Evolutionary conservation across 495 filamentous ascomycete species (phyloP).

Genomic region (Pseudoneurospora amorphoporcata): DNA sequence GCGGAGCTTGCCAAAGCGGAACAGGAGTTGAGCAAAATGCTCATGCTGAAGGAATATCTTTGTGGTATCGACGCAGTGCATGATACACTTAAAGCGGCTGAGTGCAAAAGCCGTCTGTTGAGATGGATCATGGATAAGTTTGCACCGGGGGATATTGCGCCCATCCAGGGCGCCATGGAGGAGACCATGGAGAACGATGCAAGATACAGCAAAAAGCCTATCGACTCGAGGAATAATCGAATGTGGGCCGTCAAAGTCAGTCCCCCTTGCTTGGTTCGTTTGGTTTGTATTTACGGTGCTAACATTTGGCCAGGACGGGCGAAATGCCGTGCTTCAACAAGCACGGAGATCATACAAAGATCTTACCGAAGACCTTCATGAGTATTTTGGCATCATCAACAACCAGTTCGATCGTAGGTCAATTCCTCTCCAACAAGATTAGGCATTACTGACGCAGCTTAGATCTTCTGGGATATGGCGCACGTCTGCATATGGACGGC

Average conservation of each 20-base stretch:
- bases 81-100: slow-evolving; percentile 54
- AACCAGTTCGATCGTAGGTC: slow-evolving; percentile 27
- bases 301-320: slow-evolving; percentile 48
- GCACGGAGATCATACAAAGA: slow-evolving; percentile 82
- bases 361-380: slow-evolving; percentile 62
- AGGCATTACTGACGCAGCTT: background rate
- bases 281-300: background rate
- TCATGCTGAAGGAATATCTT: slow-evolving; percentile 51
- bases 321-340: slow-evolving; percentile 80
- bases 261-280: background rate
- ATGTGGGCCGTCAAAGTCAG: slow-evolving; percentile 81
- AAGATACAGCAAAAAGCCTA: slow-evolving; percentile 62
- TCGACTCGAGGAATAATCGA: slow-evolving; percentile 84
- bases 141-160: slow-evolving; percentile 45
- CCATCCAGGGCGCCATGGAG: slow-evolving; percentile 54
- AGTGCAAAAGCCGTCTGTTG: slow-evolving; percentile 48
- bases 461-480: slow-evolving; percentile 6
- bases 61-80: slow-evolving; percentile 55
- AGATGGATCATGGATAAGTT: slow-evolving; percentile 59
- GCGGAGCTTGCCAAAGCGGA: slow-evolving; percentile 14
- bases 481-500: slow-evolving; percentile 63
- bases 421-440: slow-evolving; percentile 33
- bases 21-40: slow-evolving; percentile 15
- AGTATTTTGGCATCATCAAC: slow-evolving; percentile 55
- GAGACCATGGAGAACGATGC: slow-evolving; percentile 72